Evolutionary conservation across 352 stramenopile genomes (phyloP).

Genomic region (Globisporangium cederbergense): DNA sequence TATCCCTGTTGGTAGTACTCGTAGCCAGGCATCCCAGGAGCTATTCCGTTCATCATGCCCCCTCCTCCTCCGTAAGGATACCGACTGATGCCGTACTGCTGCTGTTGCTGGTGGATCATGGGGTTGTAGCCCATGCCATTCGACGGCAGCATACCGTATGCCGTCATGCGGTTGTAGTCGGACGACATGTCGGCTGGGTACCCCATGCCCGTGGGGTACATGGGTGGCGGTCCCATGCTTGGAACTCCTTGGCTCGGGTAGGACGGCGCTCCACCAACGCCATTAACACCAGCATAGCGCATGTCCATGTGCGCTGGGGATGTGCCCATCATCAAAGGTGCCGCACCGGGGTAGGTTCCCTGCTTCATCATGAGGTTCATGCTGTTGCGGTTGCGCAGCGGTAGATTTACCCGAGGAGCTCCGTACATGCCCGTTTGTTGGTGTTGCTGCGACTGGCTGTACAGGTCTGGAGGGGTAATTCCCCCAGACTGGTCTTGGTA

Average conservation of each 20-base stretch:
- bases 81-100: constrained; percentile 36
- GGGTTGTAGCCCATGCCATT: constrained; percentile 24
- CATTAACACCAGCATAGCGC: constrained; percentile 2
- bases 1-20: constrained; percentile 41
- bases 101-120: constrained; percentile 29
- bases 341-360: constrained; percentile 24
- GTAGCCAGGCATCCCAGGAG: constrained; percentile 26
- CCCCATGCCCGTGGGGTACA: constrained; percentile 35
- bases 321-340: constrained; percentile 20
- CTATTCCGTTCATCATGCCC: constrained; percentile 17
- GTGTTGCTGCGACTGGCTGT: constrained; percentile 45
- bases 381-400: constrained; percentile 51
- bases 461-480: constrained; percentile 22
- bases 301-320: constrained; percentile 16
- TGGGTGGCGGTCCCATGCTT: constrained; percentile 12
- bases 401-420: constrained; percentile 52
- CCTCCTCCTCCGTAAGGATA: constrained; percentile 40
- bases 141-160: constrained; percentile 20
- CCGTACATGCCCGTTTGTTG: constrained; percentile 23
- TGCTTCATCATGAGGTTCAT: constrained; percentile 40
- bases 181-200: constrained; percentile 22
- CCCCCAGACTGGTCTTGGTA: constrained; percentile 8
- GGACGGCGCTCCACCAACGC: not conserved
- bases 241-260: constrained; percentile 25
- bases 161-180: constrained; percentile 24